Percentiles rank a stretch among this genome's conserved stretches.
Conservation (phyloP, 176 grass and related monocot species). For the Avena sativa region DNA sequence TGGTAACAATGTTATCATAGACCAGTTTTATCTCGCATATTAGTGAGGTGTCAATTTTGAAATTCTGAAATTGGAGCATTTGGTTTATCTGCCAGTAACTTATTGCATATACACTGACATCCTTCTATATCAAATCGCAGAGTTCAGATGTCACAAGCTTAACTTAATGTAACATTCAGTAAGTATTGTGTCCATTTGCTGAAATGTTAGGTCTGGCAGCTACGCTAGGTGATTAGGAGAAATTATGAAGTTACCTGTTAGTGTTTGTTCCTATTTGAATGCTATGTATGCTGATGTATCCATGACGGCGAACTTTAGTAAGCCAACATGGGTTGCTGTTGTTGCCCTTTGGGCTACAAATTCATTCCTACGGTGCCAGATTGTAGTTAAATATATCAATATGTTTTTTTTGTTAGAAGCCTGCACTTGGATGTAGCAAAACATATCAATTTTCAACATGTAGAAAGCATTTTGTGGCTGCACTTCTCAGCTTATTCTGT, state of each 20-base stretch:
- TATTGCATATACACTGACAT: slow-evolving; percentile 62
- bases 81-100: slow-evolving; percentile 63
- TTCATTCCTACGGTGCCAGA: slow-evolving; percentile 12
- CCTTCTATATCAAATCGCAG: slow-evolving; percentile 62
- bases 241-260: slow-evolving; percentile 34
- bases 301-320: slow-evolving; percentile 22
- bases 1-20: slow-evolving; percentile 18
- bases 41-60: slow-evolving; percentile 46
- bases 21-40: slow-evolving; percentile 23
- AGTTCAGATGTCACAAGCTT: slow-evolving; percentile 65
- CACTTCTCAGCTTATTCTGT: slow-evolving; percentile 28
- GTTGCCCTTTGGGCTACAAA: slow-evolving; percentile 20
- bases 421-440: slow-evolving; percentile 29
- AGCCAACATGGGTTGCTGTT: slow-evolving; percentile 19
- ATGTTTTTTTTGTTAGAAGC: background rate
- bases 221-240: slow-evolving; percentile 45
- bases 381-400: slow-evolving; percentile 27
- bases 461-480: background rate
- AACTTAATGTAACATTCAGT: slow-evolving; percentile 58
- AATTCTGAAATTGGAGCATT: slow-evolving; percentile 46
- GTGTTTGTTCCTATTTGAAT: slow-evolving; percentile 41
- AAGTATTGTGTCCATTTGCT: slow-evolving; percentile 65
- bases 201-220: slow-evolving; percentile 41
- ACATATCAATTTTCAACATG: background rate
- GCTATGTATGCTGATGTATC: slow-evolving; percentile 18